phyloP scores from a whole-genome alignment of 495 filamentous ascomycete genomes.

The Penicillium canariense region DNA sequence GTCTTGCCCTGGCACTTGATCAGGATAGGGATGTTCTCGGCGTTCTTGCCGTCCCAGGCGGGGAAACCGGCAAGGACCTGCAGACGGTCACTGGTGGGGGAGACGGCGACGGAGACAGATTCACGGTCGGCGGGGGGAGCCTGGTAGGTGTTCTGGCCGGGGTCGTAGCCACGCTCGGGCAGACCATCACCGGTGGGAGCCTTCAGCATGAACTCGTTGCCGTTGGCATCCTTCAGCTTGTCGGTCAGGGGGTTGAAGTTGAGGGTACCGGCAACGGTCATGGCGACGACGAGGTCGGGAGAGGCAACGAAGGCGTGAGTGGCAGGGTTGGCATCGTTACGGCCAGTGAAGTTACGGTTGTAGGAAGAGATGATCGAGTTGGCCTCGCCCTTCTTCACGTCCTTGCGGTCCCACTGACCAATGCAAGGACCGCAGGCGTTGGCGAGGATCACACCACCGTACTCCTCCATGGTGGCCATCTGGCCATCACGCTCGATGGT shows the following conservation, averaged over 20 bases:
- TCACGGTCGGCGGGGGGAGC: slow-evolving; percentile 81
- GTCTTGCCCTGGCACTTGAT: slow-evolving; percentile 99
- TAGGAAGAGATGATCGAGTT: slow-evolving; percentile 97
- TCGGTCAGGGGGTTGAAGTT: slow-evolving; percentile 98
- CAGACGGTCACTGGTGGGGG: slow-evolving; percentile 87
- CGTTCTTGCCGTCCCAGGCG: slow-evolving; percentile 94
- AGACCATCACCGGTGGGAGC: slow-evolving; percentile 80
- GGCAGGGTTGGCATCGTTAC: slow-evolving; percentile 98
- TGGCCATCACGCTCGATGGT: slow-evolving; percentile 95
- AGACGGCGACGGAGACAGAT: slow-evolving; percentile 74
- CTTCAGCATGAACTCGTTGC: slow-evolving; percentile 90
- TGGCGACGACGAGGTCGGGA: slow-evolving; percentile 92
- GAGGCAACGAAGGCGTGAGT: slow-evolving; percentile 98
- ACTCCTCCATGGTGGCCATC: slow-evolving; percentile 94
- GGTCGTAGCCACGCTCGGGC: slow-evolving; percentile 80
- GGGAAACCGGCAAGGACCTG: slow-evolving; percentile 86
- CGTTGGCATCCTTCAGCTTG: slow-evolving; percentile 90
- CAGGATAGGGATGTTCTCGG: slow-evolving; percentile 80
- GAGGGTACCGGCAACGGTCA: slow-evolving; percentile 85
- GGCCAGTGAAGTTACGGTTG: slow-evolving; percentile 99
- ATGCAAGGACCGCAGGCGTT: slow-evolving; percentile 89
- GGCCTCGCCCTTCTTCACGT: slow-evolving; percentile 94
- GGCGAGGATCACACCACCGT: slow-evolving; percentile 92
- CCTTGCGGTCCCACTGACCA: slow-evolving; percentile 89
- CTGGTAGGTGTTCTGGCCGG: slow-evolving; percentile 94